Conservation (phyloP, 768 basidiomycete genomes). For the Rhodocollybia butyracea region DNA sequence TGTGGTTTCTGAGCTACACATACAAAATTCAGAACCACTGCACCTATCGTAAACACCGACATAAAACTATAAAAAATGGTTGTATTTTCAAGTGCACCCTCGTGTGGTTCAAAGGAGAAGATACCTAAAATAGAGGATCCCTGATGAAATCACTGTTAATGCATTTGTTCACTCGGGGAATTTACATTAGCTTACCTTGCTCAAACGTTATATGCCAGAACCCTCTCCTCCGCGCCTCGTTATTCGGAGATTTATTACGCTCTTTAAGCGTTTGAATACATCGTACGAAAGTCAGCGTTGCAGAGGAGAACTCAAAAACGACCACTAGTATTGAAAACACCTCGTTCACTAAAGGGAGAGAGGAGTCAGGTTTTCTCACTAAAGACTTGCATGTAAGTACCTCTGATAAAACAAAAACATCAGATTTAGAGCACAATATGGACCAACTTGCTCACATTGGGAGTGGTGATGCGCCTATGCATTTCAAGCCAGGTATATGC, state of each 20-base stretch:
- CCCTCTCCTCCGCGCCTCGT: slow-evolving; percentile 13
- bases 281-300: slow-evolving; percentile 20
- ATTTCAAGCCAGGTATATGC: slow-evolving; percentile 19
- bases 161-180: too few relatives aligned
- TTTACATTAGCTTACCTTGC: slow-evolving; percentile 17
- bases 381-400: not conserved
- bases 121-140: slow-evolving; percentile 26
- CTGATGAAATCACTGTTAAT: slow-evolving; percentile 9
- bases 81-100: too few relatives aligned
- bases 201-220: slow-evolving; percentile 23
- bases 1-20: slow-evolving; percentile 6
- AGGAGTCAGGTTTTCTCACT: not conserved
- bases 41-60: slow-evolving; percentile 20
- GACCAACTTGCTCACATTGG: slow-evolving; percentile 12
- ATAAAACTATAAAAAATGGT: too few relatives aligned
- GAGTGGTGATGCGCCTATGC: slow-evolving; percentile 20
- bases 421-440: not conserved
- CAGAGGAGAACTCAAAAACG: slow-evolving; percentile 23
- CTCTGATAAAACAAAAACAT: not conserved
- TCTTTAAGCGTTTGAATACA: slow-evolving; percentile 21
- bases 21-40: slow-evolving; percentile 23
- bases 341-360: slow-evolving; percentile 15
- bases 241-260: slow-evolving; percentile 11
- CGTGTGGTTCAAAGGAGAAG: not conserved
- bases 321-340: slow-evolving; percentile 26